Base-by-base conservation (phyloP, 1,284 basidiomycete genomes). In the Rhodotorula sp. region DNA sequence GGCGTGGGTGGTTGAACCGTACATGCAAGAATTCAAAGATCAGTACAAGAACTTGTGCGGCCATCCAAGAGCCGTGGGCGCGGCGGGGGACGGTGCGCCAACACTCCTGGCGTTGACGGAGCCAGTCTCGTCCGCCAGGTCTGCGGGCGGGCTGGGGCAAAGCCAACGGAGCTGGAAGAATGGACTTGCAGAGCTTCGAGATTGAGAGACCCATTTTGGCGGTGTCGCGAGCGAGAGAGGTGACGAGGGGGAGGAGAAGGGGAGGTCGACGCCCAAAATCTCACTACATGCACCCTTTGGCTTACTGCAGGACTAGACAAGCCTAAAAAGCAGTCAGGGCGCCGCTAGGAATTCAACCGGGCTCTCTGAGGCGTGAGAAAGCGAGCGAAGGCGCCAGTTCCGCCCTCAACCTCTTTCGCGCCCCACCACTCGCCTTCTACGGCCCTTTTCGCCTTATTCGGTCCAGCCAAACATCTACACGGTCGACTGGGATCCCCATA, bases 171-270 rank as follows among this genome's bases (percentile, higher is more conserved):
- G 46, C 40, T 44, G 3, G 24, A n/a, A 4, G 31, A 47, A 2
- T 6, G 4, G 7, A 64, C 70, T 40, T 34, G 71, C 71, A 57
- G 54, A 76, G 64, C 65, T 70, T 70, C 20, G 68, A 72, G 62
- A 77, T 61, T 18, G 72, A 72, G 47, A 76, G 64, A 52, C 76
- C 76, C 76, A 77, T 77, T 53, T 30, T 70, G 40, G 22, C 0
- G 28, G 13, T 10, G 26, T 18, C 13, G 8, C 20, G 11, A 31
- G 37, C 7, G 37, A 40, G 22, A 34, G 30, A 51, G 63, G 8
- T 58, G 52, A n/a, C 40, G 50, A 13, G 67, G 44, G 58, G 28
- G 50, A 40, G 53, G 40, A 59, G 44, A 31, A 37, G 22, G 20
- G 26, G 52, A 47, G 60, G 22, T 9, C 44, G 37, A 11, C 31